Conservation (phyloP, 2,329 filamentous ascomycete species). For the Xylaria sp. region DNA sequence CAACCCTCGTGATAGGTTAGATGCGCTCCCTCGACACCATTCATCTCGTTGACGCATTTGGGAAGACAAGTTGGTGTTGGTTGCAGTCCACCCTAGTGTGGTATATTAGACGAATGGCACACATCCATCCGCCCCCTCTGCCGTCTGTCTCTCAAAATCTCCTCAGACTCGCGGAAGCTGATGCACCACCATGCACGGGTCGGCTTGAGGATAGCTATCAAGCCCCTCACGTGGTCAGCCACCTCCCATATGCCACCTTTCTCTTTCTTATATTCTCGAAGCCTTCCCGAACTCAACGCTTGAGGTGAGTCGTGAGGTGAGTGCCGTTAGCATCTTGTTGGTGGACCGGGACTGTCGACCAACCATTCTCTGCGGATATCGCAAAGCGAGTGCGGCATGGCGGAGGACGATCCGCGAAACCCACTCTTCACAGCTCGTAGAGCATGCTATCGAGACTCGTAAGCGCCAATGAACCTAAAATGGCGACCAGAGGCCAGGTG, state of each 20-base stretch:
- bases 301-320: not conserved
- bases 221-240: constrained; percentile 10
- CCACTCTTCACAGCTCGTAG: not conserved
- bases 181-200: constrained; percentile 10
- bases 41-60: not conserved
- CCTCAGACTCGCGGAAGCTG: constrained; percentile 1
- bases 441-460: constrained; percentile 3
- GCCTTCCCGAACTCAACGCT: not conserved
- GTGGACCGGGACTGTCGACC: not conserved
- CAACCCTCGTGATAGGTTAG: not conserved
- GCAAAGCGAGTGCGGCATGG: constrained; percentile 16
- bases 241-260: not conserved
- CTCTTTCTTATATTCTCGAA: not conserved
- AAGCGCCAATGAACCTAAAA: not conserved
- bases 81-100: constrained; percentile 3
- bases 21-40: not conserved
- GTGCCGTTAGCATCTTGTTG: not conserved
- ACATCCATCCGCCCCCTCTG: not conserved
- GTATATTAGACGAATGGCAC: constrained; percentile 10
- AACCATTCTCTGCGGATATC: not conserved
- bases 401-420: constrained; percentile 10
- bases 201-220: not conserved
- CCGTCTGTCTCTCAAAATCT: not conserved
- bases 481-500: not conserved
- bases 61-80: not conserved